Conservation (phyloP, 2,329 filamentous ascomycete species). For the Scleromitrula shiraiana region DNA sequence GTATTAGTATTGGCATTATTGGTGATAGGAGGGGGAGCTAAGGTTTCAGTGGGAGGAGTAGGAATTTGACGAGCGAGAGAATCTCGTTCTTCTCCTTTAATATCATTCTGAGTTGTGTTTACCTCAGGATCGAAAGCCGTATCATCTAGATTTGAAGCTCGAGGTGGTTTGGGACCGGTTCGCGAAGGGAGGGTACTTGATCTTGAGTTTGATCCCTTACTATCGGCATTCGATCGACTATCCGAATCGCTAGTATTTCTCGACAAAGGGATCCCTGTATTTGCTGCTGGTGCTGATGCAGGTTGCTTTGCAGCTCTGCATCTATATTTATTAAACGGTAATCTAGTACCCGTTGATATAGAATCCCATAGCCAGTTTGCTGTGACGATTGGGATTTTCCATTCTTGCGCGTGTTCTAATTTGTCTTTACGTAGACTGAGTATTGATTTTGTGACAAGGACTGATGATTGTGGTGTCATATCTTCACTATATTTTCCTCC, state of each 20-base stretch:
- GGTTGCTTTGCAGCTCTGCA: slow-evolving; percentile 27
- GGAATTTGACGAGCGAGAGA: background rate
- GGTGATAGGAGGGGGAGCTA: slow-evolving; percentile 9
- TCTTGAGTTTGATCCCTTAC: background rate
- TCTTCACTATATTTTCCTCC: slow-evolving; percentile 76
- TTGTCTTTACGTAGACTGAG: slow-evolving; percentile 60
- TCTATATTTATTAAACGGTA: slow-evolving; percentile 40
- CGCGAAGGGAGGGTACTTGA: slow-evolving; percentile 12
- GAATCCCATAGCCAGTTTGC: slow-evolving; percentile 82
- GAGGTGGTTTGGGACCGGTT: slow-evolving; percentile 6
- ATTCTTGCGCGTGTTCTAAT: slow-evolving; percentile 64
- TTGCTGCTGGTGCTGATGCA: slow-evolving; percentile 16
- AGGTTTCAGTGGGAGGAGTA: slow-evolving; percentile 4
- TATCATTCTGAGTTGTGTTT: slow-evolving; percentile 4
- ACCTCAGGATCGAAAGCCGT: slow-evolving; percentile 18
- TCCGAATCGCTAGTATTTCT: background rate
- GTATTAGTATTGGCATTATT: no score
- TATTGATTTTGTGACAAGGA: slow-evolving; percentile 56
- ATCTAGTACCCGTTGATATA: slow-evolving; percentile 49
- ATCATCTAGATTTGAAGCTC: slow-evolving; percentile 14
- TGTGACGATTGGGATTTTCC: slow-evolving; percentile 72
- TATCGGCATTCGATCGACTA: background rate
- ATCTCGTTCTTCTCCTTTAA: slow-evolving; percentile 11
- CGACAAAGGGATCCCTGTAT: background rate
- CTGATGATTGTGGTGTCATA: slow-evolving; percentile 61